phyloP scores from a whole-genome alignment of 257 asterid genomes.

The Solanum virginianum region DNA sequence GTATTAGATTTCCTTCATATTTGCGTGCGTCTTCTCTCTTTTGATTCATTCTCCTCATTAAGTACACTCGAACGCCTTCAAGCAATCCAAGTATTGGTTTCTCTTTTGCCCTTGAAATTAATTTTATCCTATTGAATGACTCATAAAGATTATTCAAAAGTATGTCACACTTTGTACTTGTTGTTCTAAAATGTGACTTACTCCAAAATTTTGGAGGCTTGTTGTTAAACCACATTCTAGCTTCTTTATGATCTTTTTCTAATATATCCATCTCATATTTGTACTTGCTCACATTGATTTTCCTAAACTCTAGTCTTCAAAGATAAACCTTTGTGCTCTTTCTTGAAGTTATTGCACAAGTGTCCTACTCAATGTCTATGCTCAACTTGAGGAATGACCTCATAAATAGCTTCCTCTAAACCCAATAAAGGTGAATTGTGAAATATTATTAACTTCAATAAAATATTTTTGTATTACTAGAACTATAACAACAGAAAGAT shows the following conservation, averaged over 20 bases:
- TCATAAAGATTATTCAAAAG: background rate
- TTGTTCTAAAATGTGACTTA: background rate
- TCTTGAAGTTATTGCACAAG: background rate
- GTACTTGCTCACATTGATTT: background rate
- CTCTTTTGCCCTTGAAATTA: background rate
- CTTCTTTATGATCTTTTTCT: background rate
- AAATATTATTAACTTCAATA: too few species aligned
- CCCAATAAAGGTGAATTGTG: background rate
- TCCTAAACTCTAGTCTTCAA: accelerated
- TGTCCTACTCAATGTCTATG: background rate
- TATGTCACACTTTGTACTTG: background rate
- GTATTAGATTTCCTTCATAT: background rate
- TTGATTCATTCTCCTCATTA: background rate
- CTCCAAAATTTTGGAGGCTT: background rate
- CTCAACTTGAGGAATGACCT: background rate
- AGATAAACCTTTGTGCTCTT: background rate
- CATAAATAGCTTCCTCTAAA: too few species aligned
- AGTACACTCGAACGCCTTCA: background rate
- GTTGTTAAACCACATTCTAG: background rate
- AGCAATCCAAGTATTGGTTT: background rate
- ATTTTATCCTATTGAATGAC: background rate
- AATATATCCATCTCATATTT: background rate
- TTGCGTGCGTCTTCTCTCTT: background rate
- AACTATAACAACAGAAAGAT: background rate
- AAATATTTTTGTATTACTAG: too few species aligned